Conservation (phyloP, 139 green algal genomes). For the Chlorella sp. region DNA sequence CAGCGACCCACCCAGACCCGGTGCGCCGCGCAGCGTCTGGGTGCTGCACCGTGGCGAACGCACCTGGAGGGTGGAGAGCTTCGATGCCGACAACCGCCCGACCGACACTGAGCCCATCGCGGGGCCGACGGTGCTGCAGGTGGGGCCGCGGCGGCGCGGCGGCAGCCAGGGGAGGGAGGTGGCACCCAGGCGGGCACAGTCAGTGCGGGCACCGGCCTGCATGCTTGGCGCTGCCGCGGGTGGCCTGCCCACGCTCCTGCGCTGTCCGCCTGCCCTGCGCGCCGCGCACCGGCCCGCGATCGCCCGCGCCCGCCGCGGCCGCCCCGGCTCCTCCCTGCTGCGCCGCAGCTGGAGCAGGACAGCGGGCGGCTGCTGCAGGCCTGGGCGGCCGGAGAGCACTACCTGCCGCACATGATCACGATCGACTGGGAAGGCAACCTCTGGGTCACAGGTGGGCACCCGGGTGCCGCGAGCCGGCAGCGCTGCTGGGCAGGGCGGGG, state of each 20-base stretch:
- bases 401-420: conserved; percentile 86
- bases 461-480: too few relatives aligned
- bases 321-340: background rate
- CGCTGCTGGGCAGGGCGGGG: too few relatives aligned
- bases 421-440: conserved; percentile 66
- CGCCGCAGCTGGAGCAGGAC: conserved; percentile 53
- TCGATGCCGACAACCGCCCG: conserved; percentile 34
- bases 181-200: too few relatives aligned
- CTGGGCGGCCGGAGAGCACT: conserved; percentile 61
- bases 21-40: conserved; percentile 61
- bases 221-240: too few relatives aligned
- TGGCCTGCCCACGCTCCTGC: too few relatives aligned
- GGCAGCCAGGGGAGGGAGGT: too few relatives aligned
- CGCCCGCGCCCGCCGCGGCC: too few relatives aligned
- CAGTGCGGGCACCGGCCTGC: too few relatives aligned
- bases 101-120: conserved; percentile 42
- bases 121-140: conserved; percentile 46
- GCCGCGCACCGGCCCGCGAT: too few relatives aligned
- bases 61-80: conserved; percentile 56
- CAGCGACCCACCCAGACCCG: too few relatives aligned
- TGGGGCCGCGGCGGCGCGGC: too few relatives aligned
- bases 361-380: conserved; percentile 36
- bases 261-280: too few relatives aligned
- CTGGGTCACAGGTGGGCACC: conserved; percentile 71
- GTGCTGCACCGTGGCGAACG: conserved; percentile 64